phyloP scores from a whole-genome alignment of 805 yeast genomes.

The Allodekkera sacchari region DNA sequence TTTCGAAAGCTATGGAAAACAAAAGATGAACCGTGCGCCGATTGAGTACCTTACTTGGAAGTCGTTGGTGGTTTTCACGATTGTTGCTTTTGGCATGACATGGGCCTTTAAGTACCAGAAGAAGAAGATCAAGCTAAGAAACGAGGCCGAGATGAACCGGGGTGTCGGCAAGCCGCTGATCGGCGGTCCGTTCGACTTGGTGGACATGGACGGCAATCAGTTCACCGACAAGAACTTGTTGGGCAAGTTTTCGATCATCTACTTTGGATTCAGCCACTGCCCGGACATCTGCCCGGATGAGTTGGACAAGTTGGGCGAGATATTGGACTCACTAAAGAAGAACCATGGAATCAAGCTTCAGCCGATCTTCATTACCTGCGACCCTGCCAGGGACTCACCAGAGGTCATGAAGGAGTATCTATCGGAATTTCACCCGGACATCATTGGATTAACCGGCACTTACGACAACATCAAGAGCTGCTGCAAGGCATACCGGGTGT shows the following conservation, averaged over 20 bases:
- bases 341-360: conserved; percentile 53
- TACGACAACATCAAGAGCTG: conserved; percentile 76
- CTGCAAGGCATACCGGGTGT: conserved; percentile 88
- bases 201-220: conserved; percentile 58
- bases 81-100: conserved; percentile 65
- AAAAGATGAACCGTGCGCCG: conserved; percentile 25
- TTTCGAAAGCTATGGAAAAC: conserved; percentile 30
- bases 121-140: conserved; percentile 61
- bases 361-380: conserved; percentile 92
- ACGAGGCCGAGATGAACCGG: conserved; percentile 76
- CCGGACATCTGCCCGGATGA: conserved; percentile 99
- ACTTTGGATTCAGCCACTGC: conserved; percentile 95
- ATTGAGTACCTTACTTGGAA: conserved; percentile 83
- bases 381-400: conserved; percentile 91
- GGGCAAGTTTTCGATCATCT: conserved; percentile 77
- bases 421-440: conserved; percentile 81
- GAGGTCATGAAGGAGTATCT: conserved; percentile 76
- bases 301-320: conserved; percentile 79
- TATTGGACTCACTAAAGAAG: conserved; percentile 51
- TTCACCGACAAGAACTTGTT: conserved; percentile 74
- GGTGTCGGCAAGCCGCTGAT: conserved; percentile 88
- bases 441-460: conserved; percentile 86
- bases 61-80: conserved; percentile 58
- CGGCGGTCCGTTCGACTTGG: conserved; percentile 80
- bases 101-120: conserved; percentile 71